phyloP scores from a whole-genome alignment of 2,329 filamentous ascomycete genomes.

The Huntiella bhutanensis region DNA sequence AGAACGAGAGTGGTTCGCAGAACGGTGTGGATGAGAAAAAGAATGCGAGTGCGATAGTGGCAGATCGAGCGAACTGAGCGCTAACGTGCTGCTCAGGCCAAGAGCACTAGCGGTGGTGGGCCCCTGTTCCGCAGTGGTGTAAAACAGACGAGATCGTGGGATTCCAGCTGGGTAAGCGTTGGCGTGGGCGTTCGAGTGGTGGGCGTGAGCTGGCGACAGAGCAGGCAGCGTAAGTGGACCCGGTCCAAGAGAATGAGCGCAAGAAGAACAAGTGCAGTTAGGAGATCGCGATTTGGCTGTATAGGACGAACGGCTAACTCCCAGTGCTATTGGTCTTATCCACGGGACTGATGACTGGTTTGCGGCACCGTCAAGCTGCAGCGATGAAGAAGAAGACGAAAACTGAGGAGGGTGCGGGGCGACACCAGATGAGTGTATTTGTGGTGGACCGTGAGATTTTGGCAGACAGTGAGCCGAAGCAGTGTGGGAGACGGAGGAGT shows the following conservation, averaged over 20 bases:
- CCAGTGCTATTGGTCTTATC: conserved; percentile 10
- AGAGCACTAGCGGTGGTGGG: background rate
- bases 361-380: background rate
- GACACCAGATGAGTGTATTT: background rate
- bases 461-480: background rate
- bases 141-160: conserved; percentile 11
- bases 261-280: no score
- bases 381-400: background rate
- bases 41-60: conserved; percentile 7
- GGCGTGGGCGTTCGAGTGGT: conserved; percentile 1
- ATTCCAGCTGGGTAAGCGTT: conserved; percentile 10
- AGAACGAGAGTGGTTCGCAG: conserved; percentile 8
- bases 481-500: background rate
- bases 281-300: background rate
- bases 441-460: conserved; percentile 1
- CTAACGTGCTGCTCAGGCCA: conserved; percentile 2
- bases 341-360: conserved; percentile 4
- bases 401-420: background rate
- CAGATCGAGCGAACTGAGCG: conserved; percentile 10
- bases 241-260: no score
- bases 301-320: background rate
- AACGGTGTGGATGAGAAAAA: conserved; percentile 5
- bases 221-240: no score
- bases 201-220: background rate
- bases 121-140: conserved; percentile 10